These are phyloP conservation scores for Mycena galopus DNA, from an alignment of 768 basidiomycete species.

Conservation along the genomic window DNA sequence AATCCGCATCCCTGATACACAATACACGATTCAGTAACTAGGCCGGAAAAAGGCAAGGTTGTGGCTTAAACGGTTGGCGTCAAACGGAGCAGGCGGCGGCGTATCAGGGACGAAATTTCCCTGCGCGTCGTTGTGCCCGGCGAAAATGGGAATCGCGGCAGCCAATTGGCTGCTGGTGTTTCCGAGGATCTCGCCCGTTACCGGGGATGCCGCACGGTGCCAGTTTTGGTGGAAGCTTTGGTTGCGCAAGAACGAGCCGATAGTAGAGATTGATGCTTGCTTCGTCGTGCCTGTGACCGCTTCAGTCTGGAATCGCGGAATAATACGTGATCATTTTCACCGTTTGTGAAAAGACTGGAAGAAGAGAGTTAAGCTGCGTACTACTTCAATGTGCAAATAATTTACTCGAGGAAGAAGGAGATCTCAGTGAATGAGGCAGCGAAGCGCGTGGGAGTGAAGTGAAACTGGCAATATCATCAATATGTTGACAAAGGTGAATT, in stretches of 20 bases:
- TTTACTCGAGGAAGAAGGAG: constrained; percentile 11
- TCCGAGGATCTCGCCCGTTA: constrained; percentile 10
- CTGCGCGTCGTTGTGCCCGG: constrained; percentile 21
- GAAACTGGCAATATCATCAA: constrained; percentile 18
- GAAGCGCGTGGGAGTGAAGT: constrained; percentile 16
- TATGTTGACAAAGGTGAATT: background rate
- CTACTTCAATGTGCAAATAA: constrained; percentile 12
- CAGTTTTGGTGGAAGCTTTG: constrained; percentile 30
- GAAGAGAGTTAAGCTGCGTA: constrained; percentile 15
- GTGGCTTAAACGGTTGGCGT: constrained; percentile 12
- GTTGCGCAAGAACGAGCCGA: constrained; percentile 34
- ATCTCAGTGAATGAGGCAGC: constrained; percentile 15
- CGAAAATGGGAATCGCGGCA: constrained; percentile 12
- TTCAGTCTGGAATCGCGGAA: background rate
- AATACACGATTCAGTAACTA: constrained; percentile 15
- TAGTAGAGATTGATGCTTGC: constrained; percentile 23
- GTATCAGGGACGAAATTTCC: constrained; percentile 23
- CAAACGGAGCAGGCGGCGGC: constrained; percentile 19
- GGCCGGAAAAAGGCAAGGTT: constrained; percentile 3
- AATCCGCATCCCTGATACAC: constrained; percentile 10
- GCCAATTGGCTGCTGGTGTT: constrained; percentile 2
- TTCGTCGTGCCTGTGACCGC: constrained; percentile 26
- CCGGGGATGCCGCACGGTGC: constrained; percentile 21
- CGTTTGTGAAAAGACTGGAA: constrained; percentile 22
- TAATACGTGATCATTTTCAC: constrained; percentile 13